phyloP scores from a whole-genome alignment of 2,329 filamentous ascomycete species.

The Colletotrichum paranaense region DNA sequence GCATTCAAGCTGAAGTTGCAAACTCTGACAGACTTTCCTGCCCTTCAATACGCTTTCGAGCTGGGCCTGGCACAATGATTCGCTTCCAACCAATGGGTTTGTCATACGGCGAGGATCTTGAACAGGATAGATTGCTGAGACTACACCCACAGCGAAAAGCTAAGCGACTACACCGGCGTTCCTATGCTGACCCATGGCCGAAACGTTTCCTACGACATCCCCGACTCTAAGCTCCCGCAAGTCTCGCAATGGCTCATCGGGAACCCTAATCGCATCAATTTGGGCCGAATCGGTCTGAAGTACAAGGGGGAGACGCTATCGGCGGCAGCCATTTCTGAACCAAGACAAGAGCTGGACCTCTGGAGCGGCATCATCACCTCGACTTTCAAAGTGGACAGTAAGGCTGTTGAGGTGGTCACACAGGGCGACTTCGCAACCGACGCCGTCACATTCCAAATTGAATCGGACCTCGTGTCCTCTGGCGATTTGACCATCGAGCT shows the following conservation, averaged over 20 bases:
- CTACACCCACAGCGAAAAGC: conserved; percentile 37
- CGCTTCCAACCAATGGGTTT: conserved; percentile 46
- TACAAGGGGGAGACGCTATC: conserved; percentile 46
- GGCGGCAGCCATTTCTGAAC: conserved; percentile 42
- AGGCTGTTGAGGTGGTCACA: conserved; percentile 48
- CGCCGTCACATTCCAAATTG: conserved; percentile 48
- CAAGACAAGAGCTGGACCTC: conserved; percentile 48
- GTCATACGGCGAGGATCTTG: neutral
- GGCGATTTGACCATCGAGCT: conserved; percentile 51
- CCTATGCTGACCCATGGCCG: conserved; percentile 47
- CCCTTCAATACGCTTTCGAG: conserved; percentile 58
- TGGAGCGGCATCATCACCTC: conserved; percentile 54
- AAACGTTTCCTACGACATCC: conserved; percentile 51
- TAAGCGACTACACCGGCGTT: conserved; percentile 47
- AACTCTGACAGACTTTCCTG: conserved; percentile 47
- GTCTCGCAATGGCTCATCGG: conserved; percentile 64
- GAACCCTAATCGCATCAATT: conserved; percentile 58
- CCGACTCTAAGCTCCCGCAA: conserved; percentile 47
- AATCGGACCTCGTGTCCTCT: conserved; percentile 47
- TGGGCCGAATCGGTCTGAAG: conserved; percentile 54
- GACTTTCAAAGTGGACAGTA: conserved; percentile 45
- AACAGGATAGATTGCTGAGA: neutral
- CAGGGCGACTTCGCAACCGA: conserved; percentile 52
- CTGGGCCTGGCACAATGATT: conserved; percentile 63
- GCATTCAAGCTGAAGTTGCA: neutral